Percentiles rank a stretch among this genome's conserved stretches.
These are phyloP conservation scores for Cyclotella cryptica DNA, from an alignment of 108 stramenopile genomes.

Conservation along the genomic window DNA sequence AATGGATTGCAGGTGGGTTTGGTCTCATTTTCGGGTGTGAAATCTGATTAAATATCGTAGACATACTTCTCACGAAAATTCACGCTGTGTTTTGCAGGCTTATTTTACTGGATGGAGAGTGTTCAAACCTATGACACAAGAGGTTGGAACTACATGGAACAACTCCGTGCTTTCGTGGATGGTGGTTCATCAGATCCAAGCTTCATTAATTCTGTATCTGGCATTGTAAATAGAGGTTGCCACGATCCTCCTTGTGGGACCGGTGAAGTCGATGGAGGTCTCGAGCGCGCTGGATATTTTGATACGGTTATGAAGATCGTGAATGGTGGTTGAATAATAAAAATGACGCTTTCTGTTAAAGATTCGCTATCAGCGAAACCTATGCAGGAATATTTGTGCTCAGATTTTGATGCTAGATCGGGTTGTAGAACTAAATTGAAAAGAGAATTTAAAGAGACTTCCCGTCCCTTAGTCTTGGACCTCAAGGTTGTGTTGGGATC, in stretches of 20 bases:
- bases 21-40: neutral
- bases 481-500: too few relatives aligned
- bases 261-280: conserved; percentile 25
- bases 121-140: conserved; percentile 46
- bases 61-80: too few relatives aligned
- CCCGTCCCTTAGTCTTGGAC: too few relatives aligned
- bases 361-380: too few relatives aligned
- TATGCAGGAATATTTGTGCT: too few relatives aligned
- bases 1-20: conserved; percentile 51
- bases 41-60: too few relatives aligned
- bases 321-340: neutral
- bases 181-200: conserved; percentile 34
- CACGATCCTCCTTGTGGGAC: conserved; percentile 49
- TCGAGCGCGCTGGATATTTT: conserved; percentile 19
- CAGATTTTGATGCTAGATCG: too few relatives aligned
- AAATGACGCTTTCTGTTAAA: too few relatives aligned
- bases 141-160: conserved; percentile 50
- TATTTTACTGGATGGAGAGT: conserved; percentile 58
- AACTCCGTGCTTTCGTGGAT: conserved; percentile 51
- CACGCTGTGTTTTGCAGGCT: neutral
- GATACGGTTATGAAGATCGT: conserved; percentile 2
- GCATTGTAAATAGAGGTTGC: conserved; percentile 49
- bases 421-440: too few relatives aligned
- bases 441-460: too few relatives aligned
- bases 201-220: conserved; percentile 53